Percentiles rank a stretch among this genome's conserved stretches.
Evolutionary conservation across 495 filamentous ascomycete species (phyloP).

Genomic region (Lasiosphaeria ovina): DNA sequence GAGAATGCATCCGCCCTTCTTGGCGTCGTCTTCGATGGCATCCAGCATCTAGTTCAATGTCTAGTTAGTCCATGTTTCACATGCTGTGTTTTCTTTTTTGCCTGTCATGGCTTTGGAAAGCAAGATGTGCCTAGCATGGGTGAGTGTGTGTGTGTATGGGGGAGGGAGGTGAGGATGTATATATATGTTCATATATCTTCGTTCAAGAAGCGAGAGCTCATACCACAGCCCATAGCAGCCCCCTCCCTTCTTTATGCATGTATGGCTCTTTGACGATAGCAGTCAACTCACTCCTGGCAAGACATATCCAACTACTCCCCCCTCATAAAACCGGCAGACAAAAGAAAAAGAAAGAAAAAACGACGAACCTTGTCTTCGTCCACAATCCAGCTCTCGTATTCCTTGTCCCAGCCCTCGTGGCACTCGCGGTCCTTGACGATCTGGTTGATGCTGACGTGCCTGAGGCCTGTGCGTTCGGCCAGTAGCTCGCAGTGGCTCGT

Average conservation of each 20-base stretch:
- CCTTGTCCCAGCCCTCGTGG: constrained; percentile 81
- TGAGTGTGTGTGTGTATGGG: not conserved
- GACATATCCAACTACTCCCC: too few species aligned
- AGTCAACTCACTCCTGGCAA: too few species aligned
- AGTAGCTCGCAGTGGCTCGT: constrained; percentile 82
- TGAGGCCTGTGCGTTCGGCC: constrained; percentile 60
- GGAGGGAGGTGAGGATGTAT: too few species aligned
- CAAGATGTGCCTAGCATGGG: too few species aligned
- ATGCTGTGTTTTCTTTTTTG: too few species aligned
- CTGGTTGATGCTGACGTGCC: constrained; percentile 85
- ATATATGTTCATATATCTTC: too few species aligned
- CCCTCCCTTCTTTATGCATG: too few species aligned
- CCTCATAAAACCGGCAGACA: not conserved
- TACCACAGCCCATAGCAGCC: too few species aligned
- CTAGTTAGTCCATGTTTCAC: not conserved
- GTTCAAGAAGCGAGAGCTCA: too few species aligned
- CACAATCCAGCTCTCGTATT: constrained; percentile 84
- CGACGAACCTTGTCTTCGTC: constrained; percentile 80
- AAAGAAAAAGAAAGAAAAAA: constrained; percentile 6
- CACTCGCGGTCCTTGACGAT: constrained; percentile 82
- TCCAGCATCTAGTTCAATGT: constrained; percentile 67
- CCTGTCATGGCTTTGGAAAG: too few species aligned
- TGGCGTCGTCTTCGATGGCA: constrained; percentile 77
- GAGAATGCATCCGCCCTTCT: constrained; percentile 81
- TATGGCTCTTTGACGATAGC: too few species aligned